Base-by-base conservation (phyloP, 2,329 filamentous ascomycete genomes). In the Alternaria arbusti region DNA sequence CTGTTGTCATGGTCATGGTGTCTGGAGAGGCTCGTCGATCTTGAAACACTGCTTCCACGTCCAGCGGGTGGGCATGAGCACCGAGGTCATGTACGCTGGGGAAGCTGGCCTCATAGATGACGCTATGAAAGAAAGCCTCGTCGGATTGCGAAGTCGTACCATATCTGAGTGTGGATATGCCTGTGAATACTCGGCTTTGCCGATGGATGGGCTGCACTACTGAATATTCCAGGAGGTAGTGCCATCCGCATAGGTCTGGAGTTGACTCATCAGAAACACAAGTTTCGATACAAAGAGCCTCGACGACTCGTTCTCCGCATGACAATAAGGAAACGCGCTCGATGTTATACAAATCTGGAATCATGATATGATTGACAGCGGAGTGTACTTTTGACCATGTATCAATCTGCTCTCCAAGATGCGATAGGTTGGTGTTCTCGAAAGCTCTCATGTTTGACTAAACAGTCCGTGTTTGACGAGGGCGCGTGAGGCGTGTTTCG, bases 391-490 rank as follows among this genome's bases (percentile, higher is more conserved):
- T 36, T 12, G 20, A 40, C n/a, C 2, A 12, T 10, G 9, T 59
- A 12, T 26, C 47, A 10, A 22, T 13, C 49, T 51, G 6, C 17
- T 47, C 50, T 36, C 25, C 25, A 22, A 28, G 15, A 26, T 40
- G 51, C 45, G 20, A 32, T 51, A 17, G 43, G 25, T 36, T 26
- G 6, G 13, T 40, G 22, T 12, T 20, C 23, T 45, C n/a, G 25
- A 51, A 30, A 59, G 45, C 32, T 36, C 26, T 51, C 22, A 60
- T 52, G 62, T 59, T 63, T 67, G 55, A 46, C 52, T 59, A 67
- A 60, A 63, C 59, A 58, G 43, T 22, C 44, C 56, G 62, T 64
- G 74, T 76, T 75, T 76, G 68, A 70, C 57, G 60, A 64, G 57
- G 17, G 57, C 46, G 40, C 51, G 57, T 50, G 51, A 63, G 50